Evolutionary conservation across 2,329 filamentous ascomycete species (phyloP), one percentile per base, ranked within the genome.

Genomic region (Triangularia verruculosa): DNA sequence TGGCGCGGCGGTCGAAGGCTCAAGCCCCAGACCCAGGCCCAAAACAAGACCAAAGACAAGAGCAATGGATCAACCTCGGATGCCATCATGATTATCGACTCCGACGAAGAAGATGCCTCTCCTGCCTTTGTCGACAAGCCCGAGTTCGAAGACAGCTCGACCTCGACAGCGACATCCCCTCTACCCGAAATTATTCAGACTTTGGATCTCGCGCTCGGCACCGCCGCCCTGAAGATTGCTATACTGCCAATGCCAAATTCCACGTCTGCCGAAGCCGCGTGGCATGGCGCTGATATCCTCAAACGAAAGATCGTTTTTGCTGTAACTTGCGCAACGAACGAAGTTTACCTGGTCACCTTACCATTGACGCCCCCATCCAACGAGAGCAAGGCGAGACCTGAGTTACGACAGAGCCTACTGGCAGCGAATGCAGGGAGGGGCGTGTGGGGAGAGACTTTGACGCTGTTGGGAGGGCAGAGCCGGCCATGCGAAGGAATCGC

Each of bases 1-100:
- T 89, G 87, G 87, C 82, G 85, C 51, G 87, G 87, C 54, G 86
- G 86, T 11, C 80, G 80, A 58, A 78, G 80, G n/a, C 83, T 89
- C 69, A 88, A 86, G 71, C 66, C 77, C 1, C 67, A 74, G 1
- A 74, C 77, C 39, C 67, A 74, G 1, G 74, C 77, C 39, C 78
- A 80, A 72, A 15, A 15, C 22, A 54, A 65, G 68, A 1, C 65
- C 71, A 57, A 76, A 76, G 63, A 76, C 63, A 85, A 83, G 67
- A 78, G 79, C 55, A 88, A 87, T 67, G 85, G 85, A 12, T 68
- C 75, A 0, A 64, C 72, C 4, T 80, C 82, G 17, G 84, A 86
- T 70, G 77, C 80, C 3, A 79, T 88, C 27, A 87, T 89, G 82
- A 79, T 87, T 15, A 81, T 89, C 61, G 86, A 89, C 70, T 88